phyloP scores from a whole-genome alignment of 176 grass and related monocot genomes.

The bread wheat (Triticum aestivum) region DNA sequence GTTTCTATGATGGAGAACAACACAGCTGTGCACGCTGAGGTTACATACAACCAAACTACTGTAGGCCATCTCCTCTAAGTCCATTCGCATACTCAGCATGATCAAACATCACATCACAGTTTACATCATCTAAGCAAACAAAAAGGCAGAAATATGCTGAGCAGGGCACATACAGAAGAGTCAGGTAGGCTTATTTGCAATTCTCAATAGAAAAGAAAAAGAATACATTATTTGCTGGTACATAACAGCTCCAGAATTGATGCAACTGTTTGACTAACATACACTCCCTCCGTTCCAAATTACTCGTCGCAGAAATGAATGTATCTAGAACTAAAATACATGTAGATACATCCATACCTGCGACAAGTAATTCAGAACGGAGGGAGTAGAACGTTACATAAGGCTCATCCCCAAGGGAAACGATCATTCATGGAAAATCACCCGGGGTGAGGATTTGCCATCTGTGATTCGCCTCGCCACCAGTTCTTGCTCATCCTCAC shows the following conservation, averaged over 20 bases:
- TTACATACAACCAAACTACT: no score
- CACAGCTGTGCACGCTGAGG: background rate
- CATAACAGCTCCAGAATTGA: background rate
- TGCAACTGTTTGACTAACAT: background rate
- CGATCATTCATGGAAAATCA: background rate
- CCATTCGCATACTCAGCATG: no score
- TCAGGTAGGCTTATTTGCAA: background rate
- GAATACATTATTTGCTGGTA: background rate
- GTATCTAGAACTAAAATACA: no score
- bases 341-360: no score
- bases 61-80: no score
- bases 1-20: no score
- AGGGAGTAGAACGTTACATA: background rate
- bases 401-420: background rate
- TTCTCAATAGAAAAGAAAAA: background rate
- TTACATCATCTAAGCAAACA: background rate
- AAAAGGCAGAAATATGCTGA: background rate
- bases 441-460: background rate
- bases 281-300: no score
- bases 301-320: no score
- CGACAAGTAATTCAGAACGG: no score
- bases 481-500: background rate
- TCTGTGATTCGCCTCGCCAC: background rate
- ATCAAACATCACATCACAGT: background rate
- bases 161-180: background rate